Evolutionary conservation across 495 filamentous ascomycete genomes (phyloP), one percentile per base, ranked within the genome.

Genomic region (Aspergillus avenaceus): DNA sequence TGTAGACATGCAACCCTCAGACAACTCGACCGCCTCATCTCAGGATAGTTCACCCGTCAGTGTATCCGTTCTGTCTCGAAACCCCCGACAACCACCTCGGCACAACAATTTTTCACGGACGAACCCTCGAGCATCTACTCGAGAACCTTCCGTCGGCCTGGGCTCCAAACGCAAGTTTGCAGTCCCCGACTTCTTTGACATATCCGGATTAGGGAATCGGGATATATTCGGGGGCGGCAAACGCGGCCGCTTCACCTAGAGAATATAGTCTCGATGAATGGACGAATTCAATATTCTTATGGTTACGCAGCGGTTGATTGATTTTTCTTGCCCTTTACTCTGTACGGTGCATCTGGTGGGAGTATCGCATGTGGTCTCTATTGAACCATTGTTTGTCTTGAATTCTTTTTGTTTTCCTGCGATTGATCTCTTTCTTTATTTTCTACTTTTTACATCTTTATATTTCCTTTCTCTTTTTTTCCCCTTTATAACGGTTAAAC

Each of bases 101-200:
- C 77, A 75, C 56, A 71, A 63, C 51, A 60, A 70, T 46, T 51
- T 57, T 65, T 63, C 60, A 44, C 72, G 65, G 54, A 60, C 65
- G 52, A 77, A 65, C 38, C 55, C 65, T 26, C 71, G 83, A 49
- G 59, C 66, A 40, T 58, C 72, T 1, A 58, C 69, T n/a, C 64
- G 71, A 56, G 54, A 65, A 55, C 46, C 68, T 41, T 55, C 69
- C 56, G 51, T 74, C 79, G 40, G 80, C 75, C 14, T 78, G 59
- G 90, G 91, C 0, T 85, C 85, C 23, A 96, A 96, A 69, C 79
- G 91, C 13, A 84, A 87, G 56, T 73, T 87, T 50, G 82, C 86
- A 34, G 79, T 90, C 29, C 79, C 80, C 2, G 91, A 96, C 49
- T 84, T 91, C 51, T 95, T 95, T 55, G 88, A 93, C 53, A 65